These are phyloP conservation scores for Fusarium proliferatum DNA, from an alignment of 2,329 filamentous ascomycete species.

Conservation along the genomic window DNA sequence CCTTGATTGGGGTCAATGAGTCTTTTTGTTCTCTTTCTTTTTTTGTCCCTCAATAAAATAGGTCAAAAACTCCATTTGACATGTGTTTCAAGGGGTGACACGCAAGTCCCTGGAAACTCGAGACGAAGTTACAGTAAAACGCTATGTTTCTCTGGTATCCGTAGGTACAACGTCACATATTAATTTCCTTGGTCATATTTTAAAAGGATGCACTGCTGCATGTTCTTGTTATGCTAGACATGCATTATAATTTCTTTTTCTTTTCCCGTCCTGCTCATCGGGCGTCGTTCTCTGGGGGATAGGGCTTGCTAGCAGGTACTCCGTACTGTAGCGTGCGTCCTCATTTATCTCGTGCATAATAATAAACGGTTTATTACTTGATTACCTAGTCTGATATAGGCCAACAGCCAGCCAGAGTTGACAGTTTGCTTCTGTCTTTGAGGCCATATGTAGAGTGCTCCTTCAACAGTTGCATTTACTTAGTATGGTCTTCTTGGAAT, in stretches of 20 bases:
- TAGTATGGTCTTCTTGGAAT: neutral
- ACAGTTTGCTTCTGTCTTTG: neutral
- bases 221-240: slow-evolving; percentile 7
- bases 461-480: neutral
- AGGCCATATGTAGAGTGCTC: neutral
- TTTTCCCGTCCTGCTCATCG: neutral
- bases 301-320: neutral
- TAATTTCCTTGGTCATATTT: neutral
- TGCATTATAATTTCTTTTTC: slow-evolving; percentile 23
- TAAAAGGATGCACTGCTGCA: slow-evolving; percentile 8
- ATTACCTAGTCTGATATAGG: slow-evolving; percentile 1
- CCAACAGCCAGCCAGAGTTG: neutral
- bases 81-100: neutral
- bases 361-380: slow-evolving; percentile 14
- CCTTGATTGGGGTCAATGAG: neutral
- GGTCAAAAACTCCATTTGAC: neutral
- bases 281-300: neutral
- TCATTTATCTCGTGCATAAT: slow-evolving; percentile 18
- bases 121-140: neutral
- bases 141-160: neutral
- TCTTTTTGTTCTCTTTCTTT: neutral
- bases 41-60: neutral
- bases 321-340: neutral
- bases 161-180: neutral
- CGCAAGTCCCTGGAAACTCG: neutral